Base-by-base conservation (phyloP, 305 asterid species). In the Lippia alba region DNA sequence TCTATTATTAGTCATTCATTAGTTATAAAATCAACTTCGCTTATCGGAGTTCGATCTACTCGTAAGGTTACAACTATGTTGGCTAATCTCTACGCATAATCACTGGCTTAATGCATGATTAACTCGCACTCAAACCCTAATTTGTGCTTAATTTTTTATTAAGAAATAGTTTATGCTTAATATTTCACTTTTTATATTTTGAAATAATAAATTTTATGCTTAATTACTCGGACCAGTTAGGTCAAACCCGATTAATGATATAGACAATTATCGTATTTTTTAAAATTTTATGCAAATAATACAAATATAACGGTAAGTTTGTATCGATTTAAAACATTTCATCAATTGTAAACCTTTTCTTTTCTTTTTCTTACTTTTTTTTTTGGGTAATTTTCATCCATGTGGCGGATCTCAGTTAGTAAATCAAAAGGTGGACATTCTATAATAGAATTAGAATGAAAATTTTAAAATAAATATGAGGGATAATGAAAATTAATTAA, bases 401-500 rank as follows among this genome's bases (percentile, higher is more conserved):
- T 1, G 30, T 24, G 30, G 30, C 30, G 30, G 3, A 24, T 24
- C 30, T 3, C 30, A 24, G 30, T 24, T 18, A 56, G 56, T n/a
- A 8, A 69, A 46, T 40, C 15, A 48, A 40, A 62, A 9, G 41
- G 45, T 45, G 56, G 71, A 56, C 45, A 68, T 56, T 41, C 45
- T 68, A 62, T 48, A 33, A n/a, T 15, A 15, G 46, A 14, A 19
- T 17, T 61, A 58, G 34, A 55, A 59, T 66, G 12, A 30, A 30
- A 33, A 76, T 57, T 36, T 4, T 69, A 18, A 60, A 40, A 7
- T 12, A 67, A 9, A 12, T 3, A 55, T n/a, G 17, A 41, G 36
- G 69, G 56, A 56, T 68, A n/a, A 18, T 36, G 1, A 59, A 61
- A 41, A 48, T 14, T 54, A n/a, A 44, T 75, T 60, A 74, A 71